Base-by-base conservation (phyloP, 2,329 filamentous ascomycete genomes). In the Cytospora chrysosperma region DNA sequence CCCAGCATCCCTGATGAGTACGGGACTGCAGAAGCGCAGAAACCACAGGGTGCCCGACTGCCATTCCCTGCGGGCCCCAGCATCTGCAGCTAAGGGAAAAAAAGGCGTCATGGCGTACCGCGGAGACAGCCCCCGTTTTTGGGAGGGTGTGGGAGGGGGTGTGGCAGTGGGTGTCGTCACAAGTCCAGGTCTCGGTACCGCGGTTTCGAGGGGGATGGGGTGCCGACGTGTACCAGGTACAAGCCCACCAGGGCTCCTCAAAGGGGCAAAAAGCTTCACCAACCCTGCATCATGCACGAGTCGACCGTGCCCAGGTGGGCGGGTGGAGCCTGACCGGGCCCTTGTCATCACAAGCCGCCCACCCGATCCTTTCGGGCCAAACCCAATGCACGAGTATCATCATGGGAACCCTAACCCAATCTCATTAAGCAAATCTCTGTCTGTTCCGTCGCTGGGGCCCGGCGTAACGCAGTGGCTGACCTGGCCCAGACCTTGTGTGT, bases 231-330 rank as follows among this genome's bases (percentile, higher is more conserved):
- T 65, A 65, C 50, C 63, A 47, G 40, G 61, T 65, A 65, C 64
- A 24, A 26, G 34, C 9, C 13, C 6, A 21, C 13, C 34, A n/a
- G n/a, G n/a, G n/a, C 54, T 24, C 21, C 34, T 26, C 54, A 40
- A 28, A 26, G 54, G 43, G 34, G 54, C 2, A 9, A 55, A 47
- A 62, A 59, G 63, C 63, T 58, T 58, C 51, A 49, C 55, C 56
- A 59, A 62, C 63, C 63, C 63, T 65, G 63, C 63, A 65, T 62
- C 49, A 59, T 61, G 64, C 64, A 61, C 64, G 64, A 65, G 64
- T 65, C 64, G 64, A 58, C 61, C 56, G 56, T 63, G 52, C 30
- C 50, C 26, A n/a, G 51, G 12, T 19, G 27, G 58, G 34, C 50
- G 28, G 27, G 63, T 53, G 56, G 43, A 34, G 37, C 51, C 64